Conservation (phyloP, 2,329 filamentous ascomycete genomes). For the Fulvia fulva region DNA sequence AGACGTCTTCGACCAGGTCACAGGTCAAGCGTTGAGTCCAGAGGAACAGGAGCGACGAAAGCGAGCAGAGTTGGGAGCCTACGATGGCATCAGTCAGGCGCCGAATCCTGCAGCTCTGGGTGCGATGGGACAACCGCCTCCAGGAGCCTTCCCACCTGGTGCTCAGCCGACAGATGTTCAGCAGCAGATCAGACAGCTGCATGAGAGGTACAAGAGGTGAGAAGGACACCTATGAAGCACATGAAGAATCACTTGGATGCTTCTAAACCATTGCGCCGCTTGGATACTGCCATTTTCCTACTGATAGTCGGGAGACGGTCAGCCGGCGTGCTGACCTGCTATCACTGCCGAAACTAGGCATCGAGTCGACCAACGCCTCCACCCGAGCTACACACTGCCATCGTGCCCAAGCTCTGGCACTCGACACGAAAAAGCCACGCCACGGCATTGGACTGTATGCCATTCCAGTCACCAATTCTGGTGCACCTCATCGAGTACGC, state of each 20-base stretch:
- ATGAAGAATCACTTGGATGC: not conserved
- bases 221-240: not conserved
- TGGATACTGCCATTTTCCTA: not conserved
- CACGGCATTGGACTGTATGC: too few species aligned
- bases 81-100: constrained; percentile 51
- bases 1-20: constrained; percentile 77
- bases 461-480: too few species aligned
- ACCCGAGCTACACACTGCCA: too few species aligned
- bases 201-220: constrained; percentile 28
- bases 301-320: not conserved
- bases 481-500: too few species aligned
- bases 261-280: not conserved
- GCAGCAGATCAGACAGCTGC: constrained; percentile 34
- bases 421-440: too few species aligned
- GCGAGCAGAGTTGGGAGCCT: constrained; percentile 62
- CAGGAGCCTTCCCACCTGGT: constrained; percentile 37
- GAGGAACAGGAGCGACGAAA: constrained; percentile 57
- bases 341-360: too few species aligned
- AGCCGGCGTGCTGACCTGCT: too few species aligned
- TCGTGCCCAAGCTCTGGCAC: too few species aligned
- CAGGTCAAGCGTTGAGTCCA: constrained; percentile 64
- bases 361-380: too few species aligned
- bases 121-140: constrained; percentile 44
- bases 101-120: constrained; percentile 49
- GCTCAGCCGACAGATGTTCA: constrained; percentile 52